Evolutionary conservation across 768 basidiomycete species (phyloP).

Genomic region (Amanita molliuscula): DNA sequence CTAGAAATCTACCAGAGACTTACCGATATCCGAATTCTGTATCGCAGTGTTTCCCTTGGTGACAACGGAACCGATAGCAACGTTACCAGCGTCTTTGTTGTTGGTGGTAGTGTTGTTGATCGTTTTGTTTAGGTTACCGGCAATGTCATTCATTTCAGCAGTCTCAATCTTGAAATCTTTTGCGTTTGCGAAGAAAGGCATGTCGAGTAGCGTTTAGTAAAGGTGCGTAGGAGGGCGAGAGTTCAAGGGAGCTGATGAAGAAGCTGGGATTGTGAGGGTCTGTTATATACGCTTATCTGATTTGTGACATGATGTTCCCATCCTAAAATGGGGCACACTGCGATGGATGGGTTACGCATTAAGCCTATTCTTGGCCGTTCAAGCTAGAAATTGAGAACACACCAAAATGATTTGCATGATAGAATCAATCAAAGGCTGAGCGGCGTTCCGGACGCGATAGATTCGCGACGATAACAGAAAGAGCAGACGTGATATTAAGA

Average conservation of each 20-base stretch:
- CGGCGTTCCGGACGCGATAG: too few species aligned
- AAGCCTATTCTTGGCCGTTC: too few species aligned
- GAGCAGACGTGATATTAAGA: too few species aligned
- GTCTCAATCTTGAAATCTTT: not conserved
- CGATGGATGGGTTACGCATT: too few species aligned
- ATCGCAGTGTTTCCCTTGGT: not conserved
- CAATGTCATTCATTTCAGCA: not conserved
- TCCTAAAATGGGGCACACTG: too few species aligned
- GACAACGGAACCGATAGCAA: not conserved
- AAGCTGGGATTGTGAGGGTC: not conserved
- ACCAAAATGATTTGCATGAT: too few species aligned
- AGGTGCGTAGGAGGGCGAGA: not conserved
- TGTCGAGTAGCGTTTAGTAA: not conserved
- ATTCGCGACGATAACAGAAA: too few species aligned
- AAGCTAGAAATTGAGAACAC: too few species aligned
- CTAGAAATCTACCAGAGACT: not conserved
- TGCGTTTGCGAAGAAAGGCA: constrained; percentile 1
- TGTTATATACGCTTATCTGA: not conserved
- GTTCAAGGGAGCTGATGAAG: not conserved
- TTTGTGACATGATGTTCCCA: too few species aligned
- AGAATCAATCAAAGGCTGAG: too few species aligned
- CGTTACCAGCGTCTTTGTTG: not conserved
- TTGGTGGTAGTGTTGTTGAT: not conserved
- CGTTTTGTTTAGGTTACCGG: not conserved
- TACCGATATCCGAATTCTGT: not conserved